These are phyloP conservation scores for Ceratobasidium sp. DNA, from an alignment of 1,284 basidiomycete genomes.

Conservation along the genomic window DNA sequence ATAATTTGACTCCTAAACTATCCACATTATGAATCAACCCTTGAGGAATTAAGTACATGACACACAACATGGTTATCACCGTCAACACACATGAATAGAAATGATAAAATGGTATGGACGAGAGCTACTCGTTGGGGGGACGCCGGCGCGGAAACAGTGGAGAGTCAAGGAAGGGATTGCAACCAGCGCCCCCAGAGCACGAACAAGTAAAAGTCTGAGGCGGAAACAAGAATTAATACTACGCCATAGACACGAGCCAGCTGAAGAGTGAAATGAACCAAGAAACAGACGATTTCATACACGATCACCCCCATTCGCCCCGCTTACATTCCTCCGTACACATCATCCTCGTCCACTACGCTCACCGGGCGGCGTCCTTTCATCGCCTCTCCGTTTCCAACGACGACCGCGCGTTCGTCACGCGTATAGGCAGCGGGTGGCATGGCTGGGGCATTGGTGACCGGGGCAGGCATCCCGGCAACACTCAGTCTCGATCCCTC, in stretches of 20 bases:
- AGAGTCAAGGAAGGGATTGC: background rate
- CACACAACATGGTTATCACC: background rate
- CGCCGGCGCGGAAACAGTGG: conserved; percentile 2
- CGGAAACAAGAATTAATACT: conserved; percentile 8
- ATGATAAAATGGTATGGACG: conserved; percentile 16
- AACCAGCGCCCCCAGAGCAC: background rate
- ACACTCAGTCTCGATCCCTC: conserved; percentile 21
- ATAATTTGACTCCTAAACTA: too few species aligned
- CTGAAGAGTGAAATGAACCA: too few species aligned
- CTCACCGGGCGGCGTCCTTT: conserved; percentile 28
- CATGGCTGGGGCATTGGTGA: background rate
- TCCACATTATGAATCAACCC: too few species aligned
- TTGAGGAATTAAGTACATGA: too few species aligned
- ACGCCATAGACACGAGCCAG: too few species aligned
- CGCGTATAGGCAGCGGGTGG: conserved; percentile 23
- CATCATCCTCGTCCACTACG: conserved; percentile 40
- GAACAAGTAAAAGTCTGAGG: background rate
- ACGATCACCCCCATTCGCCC: background rate
- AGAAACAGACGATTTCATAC: too few species aligned
- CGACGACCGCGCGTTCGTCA: conserved; percentile 21
- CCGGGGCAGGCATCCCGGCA: conserved; percentile 13
- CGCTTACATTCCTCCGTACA: conserved; percentile 44
- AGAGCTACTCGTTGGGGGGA: conserved; percentile 13
- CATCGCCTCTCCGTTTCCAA: conserved; percentile 22
- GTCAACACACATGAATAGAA: background rate